Base-by-base conservation (phyloP, 371 early-diverging fungal species). In the Circinella minor region DNA sequence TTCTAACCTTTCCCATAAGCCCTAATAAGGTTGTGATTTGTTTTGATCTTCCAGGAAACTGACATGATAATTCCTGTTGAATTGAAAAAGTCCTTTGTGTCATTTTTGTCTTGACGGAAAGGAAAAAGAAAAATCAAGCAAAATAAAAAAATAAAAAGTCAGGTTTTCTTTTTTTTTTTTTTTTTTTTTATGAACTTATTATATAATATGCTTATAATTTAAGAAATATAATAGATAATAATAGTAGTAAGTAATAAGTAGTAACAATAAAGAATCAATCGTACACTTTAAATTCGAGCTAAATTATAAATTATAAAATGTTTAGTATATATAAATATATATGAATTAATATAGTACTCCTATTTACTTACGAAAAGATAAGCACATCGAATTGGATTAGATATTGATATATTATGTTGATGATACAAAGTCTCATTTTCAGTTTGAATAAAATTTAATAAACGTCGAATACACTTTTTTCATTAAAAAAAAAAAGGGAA, bases 41-140 rank as follows among this genome's bases (percentile, higher is more conserved):
- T 61, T 85, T 82, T 27, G 80, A 74, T 60, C 92, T 81, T 8
- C 92, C 92, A 14, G 91, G 91, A 70, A 86, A 90, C 27, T 55
- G 76, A 17, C 70, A 46, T 66, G 77, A 62, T 37, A 87, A 64
- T 14, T 57, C 68, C 46, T 68, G 43, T 62, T 64, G 69, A 15
- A 63, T 49, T 20, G 43, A 8, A 27, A 27, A 27, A 9, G 38
- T 36, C 43, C 4, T 62, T 17, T 34, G 17, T 51, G 51, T 15
- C 51, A 51, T 51, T 51, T 51, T n/a, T 51, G 5, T 43, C 11
- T 43, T 43, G 6, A 9, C 6, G 11, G 11, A 51, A n/a, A 15
- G 8, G 8, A 51, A 51, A 51, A n/a, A n/a, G 1, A 5, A 51
- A n/a, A 51, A 6, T 43, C 43, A 43, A 43, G 9, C 43, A 43